A percentile compares a stretch with the other conserved stretches of the same genome.
Evolutionary conservation across 768 basidiomycete genomes (phyloP).

Genomic region (Chiua virens): DNA sequence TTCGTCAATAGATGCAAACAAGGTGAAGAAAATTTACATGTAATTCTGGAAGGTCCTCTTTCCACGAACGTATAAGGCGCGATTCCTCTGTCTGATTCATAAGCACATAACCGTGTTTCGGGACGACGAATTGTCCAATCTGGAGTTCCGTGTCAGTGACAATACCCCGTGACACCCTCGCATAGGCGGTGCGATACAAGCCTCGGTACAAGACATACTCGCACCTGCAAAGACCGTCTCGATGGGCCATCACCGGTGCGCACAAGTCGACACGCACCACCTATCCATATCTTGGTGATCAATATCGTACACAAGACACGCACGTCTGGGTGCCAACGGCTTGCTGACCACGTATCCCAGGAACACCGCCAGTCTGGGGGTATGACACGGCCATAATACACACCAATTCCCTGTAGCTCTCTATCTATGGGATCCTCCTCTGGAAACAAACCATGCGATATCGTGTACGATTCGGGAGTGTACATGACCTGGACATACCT

Average conservation of each 20-base stretch:
- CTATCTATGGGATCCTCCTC: slow-evolving; percentile 90
- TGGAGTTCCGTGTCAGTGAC: slow-evolving; percentile 92
- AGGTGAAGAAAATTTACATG: slow-evolving; percentile 47
- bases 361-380: slow-evolving; percentile 73
- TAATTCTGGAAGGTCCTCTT: slow-evolving; percentile 62
- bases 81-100: slow-evolving; percentile 60
- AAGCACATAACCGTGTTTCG: slow-evolving; percentile 52
- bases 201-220: slow-evolving; percentile 89
- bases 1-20: slow-evolving; percentile 1
- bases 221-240: slow-evolving; percentile 52
- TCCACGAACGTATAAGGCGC: slow-evolving; percentile 64
- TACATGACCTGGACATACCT: slow-evolving; percentile 45
- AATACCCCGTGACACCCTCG: slow-evolving; percentile 77
- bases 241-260: not conserved
- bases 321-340: slow-evolving; percentile 63
- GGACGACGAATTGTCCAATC: slow-evolving; percentile 81
- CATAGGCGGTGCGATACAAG: slow-evolving; percentile 77
- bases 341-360: slow-evolving; percentile 79
- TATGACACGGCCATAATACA: slow-evolving; percentile 71
- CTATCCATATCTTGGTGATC: slow-evolving; percentile 69
- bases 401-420: slow-evolving; percentile 77
- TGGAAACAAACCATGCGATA: slow-evolving; percentile 25
- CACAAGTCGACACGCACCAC: slow-evolving; percentile 46
- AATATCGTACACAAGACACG: slow-evolving; percentile 65
- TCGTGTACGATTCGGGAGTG: not conserved